Conservation (phyloP, 1,284 basidiomycete species). For the Xanthoconium separans region DNA sequence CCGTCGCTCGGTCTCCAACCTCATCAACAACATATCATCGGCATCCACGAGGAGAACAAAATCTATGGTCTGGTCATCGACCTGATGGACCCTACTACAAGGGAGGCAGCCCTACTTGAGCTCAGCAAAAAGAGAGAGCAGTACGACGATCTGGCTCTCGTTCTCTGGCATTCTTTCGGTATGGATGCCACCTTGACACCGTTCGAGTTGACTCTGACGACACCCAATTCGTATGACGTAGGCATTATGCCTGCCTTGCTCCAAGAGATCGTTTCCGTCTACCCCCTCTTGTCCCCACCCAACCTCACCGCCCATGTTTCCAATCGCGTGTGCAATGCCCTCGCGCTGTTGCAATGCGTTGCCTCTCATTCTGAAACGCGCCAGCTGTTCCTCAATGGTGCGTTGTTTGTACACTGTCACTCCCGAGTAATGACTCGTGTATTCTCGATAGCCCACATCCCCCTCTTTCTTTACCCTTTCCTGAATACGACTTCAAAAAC, state of each 20-base stretch:
- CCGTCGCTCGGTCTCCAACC: conserved; percentile 48
- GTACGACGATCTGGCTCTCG: conserved; percentile 96
- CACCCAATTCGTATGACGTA: conserved; percentile 30
- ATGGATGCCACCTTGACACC: not conserved
- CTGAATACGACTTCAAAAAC: conserved; percentile 99
- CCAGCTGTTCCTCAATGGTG: conserved; percentile 89
- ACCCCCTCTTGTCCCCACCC: conserved; percentile 93
- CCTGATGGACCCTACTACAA: conserved; percentile 74
- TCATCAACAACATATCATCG: conserved; percentile 43
- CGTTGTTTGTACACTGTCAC: conserved; percentile 16
- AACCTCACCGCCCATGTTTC: conserved; percentile 97
- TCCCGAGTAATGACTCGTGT: not conserved
- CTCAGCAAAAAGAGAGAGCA: conserved; percentile 99
- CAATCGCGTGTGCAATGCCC: conserved; percentile 99
- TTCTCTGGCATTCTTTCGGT: conserved; percentile 99
- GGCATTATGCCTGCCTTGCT: conserved; percentile 98
- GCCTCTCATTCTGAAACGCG: conserved; percentile 94
- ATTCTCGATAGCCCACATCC: conserved; percentile 83
- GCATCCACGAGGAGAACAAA: conserved; percentile 70
- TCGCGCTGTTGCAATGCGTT: conserved; percentile 96
- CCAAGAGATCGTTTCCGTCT: conserved; percentile 98
- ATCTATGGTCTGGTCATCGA: conserved; percentile 84
- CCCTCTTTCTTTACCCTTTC: conserved; percentile 98
- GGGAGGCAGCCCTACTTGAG: conserved; percentile 89
- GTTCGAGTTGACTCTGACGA: conserved; percentile 1